Evolutionary conservation across 441 rosid species (phyloP), one percentile per base, ranked within the genome.

Genomic region (Metrosideros polymorpha): DNA sequence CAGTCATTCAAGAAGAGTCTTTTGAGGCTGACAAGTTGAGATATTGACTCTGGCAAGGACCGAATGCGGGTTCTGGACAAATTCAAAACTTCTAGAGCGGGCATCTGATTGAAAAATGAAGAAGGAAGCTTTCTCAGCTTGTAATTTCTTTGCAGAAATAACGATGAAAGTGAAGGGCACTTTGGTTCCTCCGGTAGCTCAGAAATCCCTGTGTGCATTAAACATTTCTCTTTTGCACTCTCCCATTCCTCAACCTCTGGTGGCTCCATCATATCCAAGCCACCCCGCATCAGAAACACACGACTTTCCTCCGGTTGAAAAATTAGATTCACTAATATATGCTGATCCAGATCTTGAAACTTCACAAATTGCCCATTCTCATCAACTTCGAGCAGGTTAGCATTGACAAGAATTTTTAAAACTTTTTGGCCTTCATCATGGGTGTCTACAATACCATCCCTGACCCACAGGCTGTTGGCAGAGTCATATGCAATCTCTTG

Each of bases 131-230:
- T 86, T 82, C 91, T 87, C 30, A 87, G 76, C 25, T 79, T 66
- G 84, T 18, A 83, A 59, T 89, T 91, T 86, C 91, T 91, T 86
- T 91, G 92, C 10, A 89, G 89, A 76, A 45, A 88, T 84, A 91
- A 43, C 2, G 61, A 66, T 14, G 56, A 51, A 12, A 89, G 91
- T 8, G 61, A 54, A 71, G 61, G 79, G 88, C 90, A 89, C 30
- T 63, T 56, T n/a, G 87, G 92, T 10, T 56, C 85, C 86, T 71
- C 83, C 0, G 91, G 90, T 29, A 91, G 75, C 50, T 82, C 39
- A 49, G 88, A 59, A 24, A 89, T 54, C 19, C 54, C 75, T 19
- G 86, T 91, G 52, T 89, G 89, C 90, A 86, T 89, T 83, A 91
- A 87, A 57, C 84, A 87, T 29, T 90, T 89, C 88, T 88, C 88